A percentile compares a stretch with the other conserved stretches of the same genome.
Conservation (phyloP, 1,284 basidiomycete species). For the Heterobasidion irregulare region DNA sequence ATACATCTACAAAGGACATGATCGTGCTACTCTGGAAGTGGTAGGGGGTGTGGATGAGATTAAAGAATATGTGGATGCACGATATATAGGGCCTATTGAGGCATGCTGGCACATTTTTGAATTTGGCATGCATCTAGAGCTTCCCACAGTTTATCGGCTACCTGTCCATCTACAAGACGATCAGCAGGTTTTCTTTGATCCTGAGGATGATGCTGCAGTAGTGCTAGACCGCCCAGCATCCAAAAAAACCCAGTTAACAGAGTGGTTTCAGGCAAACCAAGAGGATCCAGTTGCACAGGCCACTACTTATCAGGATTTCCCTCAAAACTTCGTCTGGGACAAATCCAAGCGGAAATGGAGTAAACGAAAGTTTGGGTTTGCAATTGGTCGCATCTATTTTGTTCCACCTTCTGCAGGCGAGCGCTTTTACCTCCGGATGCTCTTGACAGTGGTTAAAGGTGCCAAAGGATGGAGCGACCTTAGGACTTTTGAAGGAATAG, state of each 20-base stretch:
- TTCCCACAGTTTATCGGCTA: conserved; percentile 27
- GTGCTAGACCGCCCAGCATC: conserved; percentile 17
- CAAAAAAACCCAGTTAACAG: conserved; percentile 23
- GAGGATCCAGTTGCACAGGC: too few species aligned
- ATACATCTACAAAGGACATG: conserved; percentile 38
- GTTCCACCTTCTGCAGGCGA: too few species aligned
- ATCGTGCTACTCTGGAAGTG: conserved; percentile 25
- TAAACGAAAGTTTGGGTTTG: too few species aligned
- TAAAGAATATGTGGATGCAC: conserved; percentile 22
- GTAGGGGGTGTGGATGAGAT: conserved; percentile 23
- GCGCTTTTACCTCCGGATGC: too few species aligned
- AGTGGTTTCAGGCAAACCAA: too few species aligned
- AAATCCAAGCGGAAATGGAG: too few species aligned
- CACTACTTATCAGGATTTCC: too few species aligned
- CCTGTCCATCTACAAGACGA: conserved; percentile 28
- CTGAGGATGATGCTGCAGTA: conserved; percentile 17
- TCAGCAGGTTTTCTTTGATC: conserved; percentile 26
- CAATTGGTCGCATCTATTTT: too few species aligned
- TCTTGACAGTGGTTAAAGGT: too few species aligned
- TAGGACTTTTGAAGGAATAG: too few species aligned
- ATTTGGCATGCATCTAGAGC: conserved; percentile 23
- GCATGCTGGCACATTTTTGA: conserved; percentile 26
- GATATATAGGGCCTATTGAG: conserved; percentile 29
- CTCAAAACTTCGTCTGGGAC: too few species aligned
- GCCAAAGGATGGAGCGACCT: too few species aligned